Evolutionary conservation across 768 basidiomycete species (phyloP), one percentile per base, ranked within the genome.

Genomic region (Leccinum rimulosum): DNA sequence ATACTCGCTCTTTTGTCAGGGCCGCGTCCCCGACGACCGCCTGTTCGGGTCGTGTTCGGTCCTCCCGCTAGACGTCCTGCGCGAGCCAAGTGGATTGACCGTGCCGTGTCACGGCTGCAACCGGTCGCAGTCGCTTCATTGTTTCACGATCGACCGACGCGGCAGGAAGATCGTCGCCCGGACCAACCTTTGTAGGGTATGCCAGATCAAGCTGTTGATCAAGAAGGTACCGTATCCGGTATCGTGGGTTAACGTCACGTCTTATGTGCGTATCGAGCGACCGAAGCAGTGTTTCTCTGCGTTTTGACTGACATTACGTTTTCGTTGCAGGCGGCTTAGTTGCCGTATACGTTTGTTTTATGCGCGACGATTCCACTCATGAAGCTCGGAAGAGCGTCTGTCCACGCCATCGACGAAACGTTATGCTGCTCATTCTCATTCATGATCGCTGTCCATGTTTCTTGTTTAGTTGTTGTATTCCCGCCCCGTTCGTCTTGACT

Each of bases 121-220:
- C 22, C 60, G 69, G 0, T 56, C 66, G 71, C 66, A 68, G 64
- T 72, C 71, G n/a, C 60, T 73, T 48, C 50, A 56, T 30, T 72
- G 70, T 45, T 72, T 66, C n/a, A 71, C 66, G 33, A 55, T 55
- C 17, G 27, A 47, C 17, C 56, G 57, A 9, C 59, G 57, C 5
- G 63, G 47, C 3, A 60, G 33, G 30, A 64, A 62, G 63, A 59
- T 73, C 19, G 56, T 68, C 5, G 61, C 67, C 1, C 53, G 71
- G 52, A 69, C 67, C 52, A 61, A 64, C 17, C 2, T 22, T 72
- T 72, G 70, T 48, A 69, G 70, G 1, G 53, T 69, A 17, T 72
- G 71, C 22, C 71, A 72, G 58, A 73, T 72, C 65, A 73, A 73
- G 55, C 4, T 66, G 47, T 59, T 73, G 63, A 65, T 73, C 33